phyloP scores from a whole-genome alignment of 208 protist genomes.

The Plasmodiophora brassicae region DNA sequence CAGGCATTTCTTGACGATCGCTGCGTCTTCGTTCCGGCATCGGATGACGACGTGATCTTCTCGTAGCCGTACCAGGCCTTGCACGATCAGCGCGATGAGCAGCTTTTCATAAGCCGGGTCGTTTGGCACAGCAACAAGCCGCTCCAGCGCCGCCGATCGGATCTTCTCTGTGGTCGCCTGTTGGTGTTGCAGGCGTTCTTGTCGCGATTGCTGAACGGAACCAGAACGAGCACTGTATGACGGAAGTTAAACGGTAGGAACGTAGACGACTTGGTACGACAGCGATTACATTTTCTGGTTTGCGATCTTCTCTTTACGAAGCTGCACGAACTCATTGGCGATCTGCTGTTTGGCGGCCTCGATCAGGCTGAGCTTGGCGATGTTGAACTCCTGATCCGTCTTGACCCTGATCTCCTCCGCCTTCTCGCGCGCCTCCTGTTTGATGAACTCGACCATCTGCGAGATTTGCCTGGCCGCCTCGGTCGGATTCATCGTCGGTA shows the following conservation, averaged over 20 bases:
- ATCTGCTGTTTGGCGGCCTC: slow-evolving; percentile 14
- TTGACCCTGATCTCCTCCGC: slow-evolving; percentile 28
- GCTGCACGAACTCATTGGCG: background rate
- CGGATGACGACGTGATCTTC: background rate
- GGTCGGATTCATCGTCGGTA: background rate
- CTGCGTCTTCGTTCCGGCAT: background rate
- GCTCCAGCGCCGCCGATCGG: background rate
- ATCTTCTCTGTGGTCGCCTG: background rate
- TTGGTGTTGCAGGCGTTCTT: background rate
- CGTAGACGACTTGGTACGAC: slow-evolving; percentile 15
- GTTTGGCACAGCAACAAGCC: background rate
- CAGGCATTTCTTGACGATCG: background rate
- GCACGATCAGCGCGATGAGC: background rate
- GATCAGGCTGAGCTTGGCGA: slow-evolving; percentile 28
- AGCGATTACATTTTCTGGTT: slow-evolving; percentile 28
- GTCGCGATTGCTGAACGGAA: background rate
- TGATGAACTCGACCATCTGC: slow-evolving; percentile 33
- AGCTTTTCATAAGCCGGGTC: background rate
- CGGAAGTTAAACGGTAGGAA: background rate
- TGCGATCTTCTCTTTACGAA: background rate
- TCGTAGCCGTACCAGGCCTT: background rate
- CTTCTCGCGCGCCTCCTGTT: slow-evolving; percentile 16
- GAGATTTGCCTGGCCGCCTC: background rate
- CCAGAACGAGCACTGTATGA: background rate
- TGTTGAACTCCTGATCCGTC: slow-evolving; percentile 17